Evolutionary conservation across 345 rosid species (phyloP), one percentile per base, ranked within the genome.

Genomic region (Bretschneidera sinensis): DNA sequence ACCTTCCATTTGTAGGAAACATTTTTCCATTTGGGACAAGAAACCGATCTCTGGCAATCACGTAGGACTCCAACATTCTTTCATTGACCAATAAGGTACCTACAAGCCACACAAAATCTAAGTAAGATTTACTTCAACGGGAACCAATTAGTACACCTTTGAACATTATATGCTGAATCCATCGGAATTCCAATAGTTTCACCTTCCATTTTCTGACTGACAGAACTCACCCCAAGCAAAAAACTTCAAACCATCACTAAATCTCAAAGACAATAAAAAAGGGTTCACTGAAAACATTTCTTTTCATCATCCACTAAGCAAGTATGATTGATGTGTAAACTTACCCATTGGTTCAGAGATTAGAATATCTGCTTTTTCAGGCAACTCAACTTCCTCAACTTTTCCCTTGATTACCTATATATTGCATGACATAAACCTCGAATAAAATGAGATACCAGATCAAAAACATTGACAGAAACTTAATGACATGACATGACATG

Each of bases 331-430:
- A 17, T 20, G 22, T 2, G 21, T n/a, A 47, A 23, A 61, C 74
- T 25, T 80, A 94, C 99, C 99, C 97, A 94, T 94, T 4, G 99
- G 99, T 72, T 94, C 99, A 54, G 99, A 94, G 54, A 94, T 94
- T 68, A 94, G 78, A 68, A 94, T 70, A 82, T 94, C 99, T 10
- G 97, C 99, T 77, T 86, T 90, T 76, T 94, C 96, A 6, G 99
- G 97, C 83, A 94, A 81, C 60, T 90, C 91, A 23, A 90, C 84
- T 75, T 94, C 99, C 75, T 94, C 99, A 17, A 94, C 83, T 83
- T 94, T 94, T 39, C 99, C 99, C 80, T 88, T 88, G 66, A 94
- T 83, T 65, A 94, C 85, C 99, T 94, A 71, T 59, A 70, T 59
- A 60, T 64, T 45, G 58, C 33, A 61, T 33, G 62, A 49, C 64